phyloP scores from a whole-genome alignment of 805 yeast genomes.

The Henningerozyma blattae region DNA sequence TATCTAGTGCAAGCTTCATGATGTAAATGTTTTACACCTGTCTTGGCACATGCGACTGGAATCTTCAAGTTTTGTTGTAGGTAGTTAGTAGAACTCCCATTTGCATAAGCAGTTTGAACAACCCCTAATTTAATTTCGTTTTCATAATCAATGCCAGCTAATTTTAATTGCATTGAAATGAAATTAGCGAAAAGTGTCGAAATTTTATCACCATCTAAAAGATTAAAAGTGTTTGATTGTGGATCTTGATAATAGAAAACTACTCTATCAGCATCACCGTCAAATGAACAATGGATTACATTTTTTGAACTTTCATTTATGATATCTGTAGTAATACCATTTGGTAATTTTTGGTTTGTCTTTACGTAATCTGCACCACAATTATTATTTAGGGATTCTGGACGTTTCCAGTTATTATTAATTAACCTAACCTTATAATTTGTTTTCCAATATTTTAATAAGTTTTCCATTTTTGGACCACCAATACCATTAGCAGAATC shows the following conservation, averaged over 20 bases:
- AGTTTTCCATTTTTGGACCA: slow-evolving; percentile 51
- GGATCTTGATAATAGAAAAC: slow-evolving; percentile 55
- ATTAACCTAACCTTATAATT: slow-evolving; percentile 32
- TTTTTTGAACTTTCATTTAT: slow-evolving; percentile 26
- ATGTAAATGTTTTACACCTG: slow-evolving; percentile 94
- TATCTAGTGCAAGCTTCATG: slow-evolving; percentile 72
- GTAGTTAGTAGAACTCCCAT: slow-evolving; percentile 78
- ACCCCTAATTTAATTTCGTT: slow-evolving; percentile 51
- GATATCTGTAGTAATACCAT: slow-evolving; percentile 28
- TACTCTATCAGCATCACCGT: slow-evolving; percentile 95
- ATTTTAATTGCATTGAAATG: slow-evolving; percentile 40
- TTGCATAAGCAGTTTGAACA: slow-evolving; percentile 96
- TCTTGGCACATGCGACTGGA: slow-evolving; percentile 82
- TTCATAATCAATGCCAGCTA: slow-evolving; percentile 28
- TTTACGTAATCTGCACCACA: slow-evolving; percentile 97
- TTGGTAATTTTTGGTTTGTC: slow-evolving; percentile 72
- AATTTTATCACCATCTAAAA: slow-evolving; percentile 89
- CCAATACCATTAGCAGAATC: slow-evolving; percentile 99
- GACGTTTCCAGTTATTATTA: slow-evolving; percentile 42
- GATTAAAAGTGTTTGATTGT: slow-evolving; percentile 29
- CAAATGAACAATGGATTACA: slow-evolving; percentile 68
- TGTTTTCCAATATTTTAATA: slow-evolving; percentile 25
- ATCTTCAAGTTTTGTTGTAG: slow-evolving; percentile 46
- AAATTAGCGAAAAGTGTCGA: slow-evolving; percentile 71
- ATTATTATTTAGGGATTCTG: slow-evolving; percentile 51